phyloP scores from a whole-genome alignment of 2,329 filamentous ascomycete species.

The Penicillium capsulatum region DNA sequence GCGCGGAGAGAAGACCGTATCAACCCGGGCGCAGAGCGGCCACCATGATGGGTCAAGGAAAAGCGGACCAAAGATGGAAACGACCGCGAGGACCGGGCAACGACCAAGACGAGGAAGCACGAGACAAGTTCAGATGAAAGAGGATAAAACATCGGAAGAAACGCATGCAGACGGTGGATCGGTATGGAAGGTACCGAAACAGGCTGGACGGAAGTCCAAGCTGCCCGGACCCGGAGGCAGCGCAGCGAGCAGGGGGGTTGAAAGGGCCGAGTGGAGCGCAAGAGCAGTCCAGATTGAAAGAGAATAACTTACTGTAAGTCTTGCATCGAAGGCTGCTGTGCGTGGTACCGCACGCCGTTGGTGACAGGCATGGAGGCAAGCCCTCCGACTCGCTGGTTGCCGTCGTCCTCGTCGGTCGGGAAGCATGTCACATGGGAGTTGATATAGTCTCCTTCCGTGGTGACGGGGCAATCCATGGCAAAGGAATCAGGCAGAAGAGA shows the following conservation, averaged over 20 bases:
- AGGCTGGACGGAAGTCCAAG: slow-evolving; percentile 26
- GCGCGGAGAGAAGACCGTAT: slow-evolving; percentile 6
- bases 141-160: slow-evolving; percentile 23
- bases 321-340: slow-evolving; percentile 49
- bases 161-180: slow-evolving; percentile 29
- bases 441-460: slow-evolving; percentile 41
- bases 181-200: slow-evolving; percentile 26
- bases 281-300: slow-evolving; percentile 39
- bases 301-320: slow-evolving; percentile 53
- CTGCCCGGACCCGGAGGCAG: slow-evolving; percentile 32
- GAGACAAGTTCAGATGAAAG: slow-evolving; percentile 16
- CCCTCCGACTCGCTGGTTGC: slow-evolving; percentile 48
- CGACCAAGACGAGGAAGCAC: slow-evolving; percentile 9
- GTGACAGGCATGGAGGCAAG: slow-evolving; percentile 46
- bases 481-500: slow-evolving; percentile 35
- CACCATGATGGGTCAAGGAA: slow-evolving; percentile 19
- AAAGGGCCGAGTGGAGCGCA: slow-evolving; percentile 28
- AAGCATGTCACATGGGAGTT: slow-evolving; percentile 34
- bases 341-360: slow-evolving; percentile 51
- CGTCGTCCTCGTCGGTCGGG: slow-evolving; percentile 43
- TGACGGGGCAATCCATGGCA: slow-evolving; percentile 38
- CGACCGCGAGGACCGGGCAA: slow-evolving; percentile 9
- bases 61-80: slow-evolving; percentile 11
- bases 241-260: slow-evolving; percentile 31
- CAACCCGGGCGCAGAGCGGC: slow-evolving; percentile 10